Base-by-base conservation (phyloP, 2,329 filamentous ascomycete species). In the Madurella mycetomatis region DNA sequence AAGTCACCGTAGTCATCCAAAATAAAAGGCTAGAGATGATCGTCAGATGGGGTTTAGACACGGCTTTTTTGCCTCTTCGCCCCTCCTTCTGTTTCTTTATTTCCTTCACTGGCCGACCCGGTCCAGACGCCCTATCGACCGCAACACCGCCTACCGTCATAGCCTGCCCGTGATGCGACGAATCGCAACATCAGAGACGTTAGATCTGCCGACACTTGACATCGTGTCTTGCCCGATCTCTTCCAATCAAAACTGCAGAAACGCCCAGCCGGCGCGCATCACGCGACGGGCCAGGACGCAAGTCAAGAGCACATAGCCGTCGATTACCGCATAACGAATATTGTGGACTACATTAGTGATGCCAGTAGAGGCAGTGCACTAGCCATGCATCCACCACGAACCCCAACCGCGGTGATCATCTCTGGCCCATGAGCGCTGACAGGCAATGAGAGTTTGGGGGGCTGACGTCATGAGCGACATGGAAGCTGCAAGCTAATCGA, bases 391-490 rank as follows among this genome's bases (percentile, higher is more conserved):
- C 34, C 34, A 9, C 34, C 34, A 37, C 34, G 34, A 37, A 15
- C 5, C 31, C 34, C 42, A 46, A 46, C 16, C 4, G 45, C 25
- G 15, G 30, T 18, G 47, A 17, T 9, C 15, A 5, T 15, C 25
- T 9, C 12, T n/a, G 13, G 30, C 43, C 30, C n/a, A 16, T 8
- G 11, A n/a, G 19, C 41, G 25, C 25, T 7, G 7, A 25, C 34
- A 9, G 4, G 34, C 34, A 37, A 30, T 2, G 16, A 19, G 18
- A 8, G 30, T 16, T 30, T 25, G 9, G 5, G 37, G 13, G 9
- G 9, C 17, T 47, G 43, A 52, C 49, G 49, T 52, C 49, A 52
- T 52, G 37, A 16, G 17, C 15, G n/a, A 51, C 42, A 2, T 30
- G 17, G 19, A 51, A 19, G 41, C 30, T 40, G 25, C 25, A 16